Percentiles rank a stretch among this genome's conserved stretches.
These are phyloP conservation scores for Gaeumannomyces sp. DNA, from an alignment of 2,329 filamentous ascomycete species.

Conservation along the genomic window DNA sequence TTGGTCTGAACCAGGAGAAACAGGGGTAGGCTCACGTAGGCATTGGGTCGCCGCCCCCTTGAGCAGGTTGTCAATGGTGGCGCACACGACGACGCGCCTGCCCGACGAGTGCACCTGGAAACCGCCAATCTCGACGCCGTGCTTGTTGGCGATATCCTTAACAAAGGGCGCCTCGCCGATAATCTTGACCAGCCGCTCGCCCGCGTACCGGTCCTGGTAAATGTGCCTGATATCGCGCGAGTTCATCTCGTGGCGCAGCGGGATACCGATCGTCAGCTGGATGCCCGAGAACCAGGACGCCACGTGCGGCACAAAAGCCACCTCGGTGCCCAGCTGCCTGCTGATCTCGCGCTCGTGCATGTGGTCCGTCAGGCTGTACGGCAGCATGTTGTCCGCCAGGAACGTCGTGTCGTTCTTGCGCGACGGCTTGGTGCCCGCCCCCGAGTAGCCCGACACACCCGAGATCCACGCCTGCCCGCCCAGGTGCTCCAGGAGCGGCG, in stretches of 20 bases:
- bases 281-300: slow-evolving; percentile 98
- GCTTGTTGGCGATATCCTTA: slow-evolving; percentile 75
- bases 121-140: slow-evolving; percentile 88
- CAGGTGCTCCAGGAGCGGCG: slow-evolving; percentile 71
- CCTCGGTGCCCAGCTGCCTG: slow-evolving; percentile 60
- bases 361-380: slow-evolving; percentile 88
- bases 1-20: neutral
- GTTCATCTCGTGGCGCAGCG: slow-evolving; percentile 78
- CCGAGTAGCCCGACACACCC: slow-evolving; percentile 89
- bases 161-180: slow-evolving; percentile 82
- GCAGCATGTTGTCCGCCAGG: slow-evolving; percentile 80
- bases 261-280: slow-evolving; percentile 84
- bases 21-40: slow-evolving; percentile 57
- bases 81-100: slow-evolving; percentile 89
- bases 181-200: slow-evolving; percentile 91
- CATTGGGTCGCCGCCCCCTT: slow-evolving; percentile 94
- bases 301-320: slow-evolving; percentile 89
- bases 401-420: slow-evolving; percentile 87
- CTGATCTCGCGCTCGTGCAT: slow-evolving; percentile 92
- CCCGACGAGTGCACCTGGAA: slow-evolving; percentile 89
- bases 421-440: slow-evolving; percentile 88
- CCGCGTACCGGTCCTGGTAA: slow-evolving; percentile 93
- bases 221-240: slow-evolving; percentile 88
- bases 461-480: slow-evolving; percentile 77
- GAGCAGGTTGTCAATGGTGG: slow-evolving; percentile 86